phyloP scores from a whole-genome alignment of 805 yeast genomes.

The Lipomyces sp. region DNA sequence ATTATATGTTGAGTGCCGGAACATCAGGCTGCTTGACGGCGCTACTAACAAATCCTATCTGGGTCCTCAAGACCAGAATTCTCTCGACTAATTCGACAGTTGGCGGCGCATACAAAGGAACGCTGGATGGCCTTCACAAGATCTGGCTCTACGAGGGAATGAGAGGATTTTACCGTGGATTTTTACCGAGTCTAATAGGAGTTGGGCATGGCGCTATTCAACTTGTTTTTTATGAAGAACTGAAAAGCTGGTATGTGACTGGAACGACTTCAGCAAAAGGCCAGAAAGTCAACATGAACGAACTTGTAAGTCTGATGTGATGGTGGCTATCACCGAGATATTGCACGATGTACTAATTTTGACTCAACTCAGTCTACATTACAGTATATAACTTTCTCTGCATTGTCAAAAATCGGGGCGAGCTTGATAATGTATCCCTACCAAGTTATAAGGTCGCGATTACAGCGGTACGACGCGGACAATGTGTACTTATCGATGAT shows the following conservation, averaged over 20 bases:
- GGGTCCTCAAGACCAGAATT: constrained; percentile 94
- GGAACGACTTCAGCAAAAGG: neutral
- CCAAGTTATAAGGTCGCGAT: constrained; percentile 76
- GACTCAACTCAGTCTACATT: constrained; percentile 45
- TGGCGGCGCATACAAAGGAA: constrained; percentile 62
- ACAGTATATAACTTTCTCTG: constrained; percentile 70
- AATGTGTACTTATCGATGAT: constrained; percentile 42
- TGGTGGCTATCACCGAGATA: neutral
- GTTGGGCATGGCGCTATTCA: constrained; percentile 91
- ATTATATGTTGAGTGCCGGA: constrained; percentile 61
- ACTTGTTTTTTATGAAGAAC: constrained; percentile 79
- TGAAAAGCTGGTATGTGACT: constrained; percentile 52
- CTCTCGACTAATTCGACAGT: constrained; percentile 46
- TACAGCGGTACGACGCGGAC: constrained; percentile 58
- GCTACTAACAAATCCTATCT: constrained; percentile 83
- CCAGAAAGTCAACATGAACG: neutral
- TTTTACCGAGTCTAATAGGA: constrained; percentile 73
- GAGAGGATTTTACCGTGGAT: constrained; percentile 70
- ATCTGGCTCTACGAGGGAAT: constrained; percentile 63
- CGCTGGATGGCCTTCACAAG: constrained; percentile 58
- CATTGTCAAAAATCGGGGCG: constrained; percentile 69
- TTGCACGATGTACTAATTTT: constrained; percentile 4
- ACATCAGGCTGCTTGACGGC: constrained; percentile 79
- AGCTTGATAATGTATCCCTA: constrained; percentile 77
- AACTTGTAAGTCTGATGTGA: constrained; percentile 6